Evolutionary conservation across 1,284 basidiomycete genomes (phyloP).

Genomic region (Boletus semigastroideus): DNA sequence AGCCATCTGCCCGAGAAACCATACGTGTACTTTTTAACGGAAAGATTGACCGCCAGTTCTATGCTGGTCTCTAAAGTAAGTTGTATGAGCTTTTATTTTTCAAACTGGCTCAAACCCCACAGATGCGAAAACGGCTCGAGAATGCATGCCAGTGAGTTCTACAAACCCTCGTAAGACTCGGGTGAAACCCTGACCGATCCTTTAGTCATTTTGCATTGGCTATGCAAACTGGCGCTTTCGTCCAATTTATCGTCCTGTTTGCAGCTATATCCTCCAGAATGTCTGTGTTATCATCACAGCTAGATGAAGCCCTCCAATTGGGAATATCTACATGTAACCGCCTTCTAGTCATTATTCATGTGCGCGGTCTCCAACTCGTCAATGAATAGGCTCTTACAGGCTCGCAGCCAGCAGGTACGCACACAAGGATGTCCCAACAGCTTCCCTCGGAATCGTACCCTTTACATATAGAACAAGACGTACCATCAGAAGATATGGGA

Average conservation of each 20-base stretch:
- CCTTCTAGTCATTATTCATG: slow-evolving; percentile 29
- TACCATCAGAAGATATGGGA: slow-evolving; percentile 16
- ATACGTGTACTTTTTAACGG: slow-evolving; percentile 36
- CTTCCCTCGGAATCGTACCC: not conserved
- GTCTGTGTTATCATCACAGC: slow-evolving; percentile 44
- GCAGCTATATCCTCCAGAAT: slow-evolving; percentile 61
- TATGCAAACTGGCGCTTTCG: slow-evolving; percentile 70
- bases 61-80: slow-evolving; percentile 49
- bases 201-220: slow-evolving; percentile 57
- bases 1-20: slow-evolving; percentile 48
- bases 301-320: slow-evolving; percentile 39
- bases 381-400: slow-evolving; percentile 8
- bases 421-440: not conserved
- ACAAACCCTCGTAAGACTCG: not conserved
- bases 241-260: slow-evolving; percentile 62
- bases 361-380: slow-evolving; percentile 7
- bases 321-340: slow-evolving; percentile 30
- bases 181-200: not conserved
- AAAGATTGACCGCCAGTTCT: slow-evolving; percentile 36
- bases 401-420: slow-evolving; percentile 14
- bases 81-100: not conserved
- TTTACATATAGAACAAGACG: not conserved
- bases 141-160: slow-evolving; percentile 49
- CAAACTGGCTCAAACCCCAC: slow-evolving; percentile 4
- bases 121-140: slow-evolving; percentile 52